Evolutionary conservation across 768 basidiomycete species (phyloP).

Genomic region (Mycena rebaudengoi): DNA sequence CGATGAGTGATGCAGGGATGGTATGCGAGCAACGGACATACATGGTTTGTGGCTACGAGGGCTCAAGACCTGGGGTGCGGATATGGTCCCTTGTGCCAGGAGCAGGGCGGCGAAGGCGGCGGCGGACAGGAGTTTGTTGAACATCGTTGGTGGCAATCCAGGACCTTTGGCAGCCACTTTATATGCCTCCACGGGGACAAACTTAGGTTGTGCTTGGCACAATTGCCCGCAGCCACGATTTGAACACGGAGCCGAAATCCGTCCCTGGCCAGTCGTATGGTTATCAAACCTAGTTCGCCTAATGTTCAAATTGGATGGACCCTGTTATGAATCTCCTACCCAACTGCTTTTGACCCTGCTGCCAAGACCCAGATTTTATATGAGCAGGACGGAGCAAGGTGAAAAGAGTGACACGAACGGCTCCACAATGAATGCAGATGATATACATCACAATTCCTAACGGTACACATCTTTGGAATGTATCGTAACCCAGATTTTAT

Average conservation of each 20-base stretch:
- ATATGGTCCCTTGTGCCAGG: slow-evolving; percentile 2
- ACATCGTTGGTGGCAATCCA: not conserved
- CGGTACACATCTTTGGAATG: not conserved
- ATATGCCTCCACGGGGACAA: not conserved
- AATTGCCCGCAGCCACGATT: slow-evolving; percentile 1
- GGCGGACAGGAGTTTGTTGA: not conserved
- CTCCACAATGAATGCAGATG: slow-evolving; percentile 1
- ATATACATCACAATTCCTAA: slow-evolving; percentile 1
- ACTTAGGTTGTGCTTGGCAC: not conserved
- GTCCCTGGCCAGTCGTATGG: too few relatives aligned
- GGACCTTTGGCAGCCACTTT: slow-evolving; percentile 3
- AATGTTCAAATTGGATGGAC: slow-evolving; percentile 2
- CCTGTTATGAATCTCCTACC: slow-evolving; percentile 6
- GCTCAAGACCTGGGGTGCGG: not conserved
- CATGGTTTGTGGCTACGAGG: not conserved
- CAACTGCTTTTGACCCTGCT: not conserved
- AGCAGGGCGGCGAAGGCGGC: slow-evolving; percentile 2
- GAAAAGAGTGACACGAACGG: not conserved
- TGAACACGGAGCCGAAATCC: too few relatives aligned
- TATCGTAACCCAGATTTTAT: too few relatives aligned
- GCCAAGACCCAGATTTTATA: slow-evolving; percentile 1
- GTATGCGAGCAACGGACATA: too few relatives aligned
- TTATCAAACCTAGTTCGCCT: too few relatives aligned
- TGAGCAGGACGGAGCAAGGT: slow-evolving; percentile 1
- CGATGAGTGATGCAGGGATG: slow-evolving; percentile 1